Base-by-base conservation (phyloP, 305 asterid genomes). In the Salvia sclarea region DNA sequence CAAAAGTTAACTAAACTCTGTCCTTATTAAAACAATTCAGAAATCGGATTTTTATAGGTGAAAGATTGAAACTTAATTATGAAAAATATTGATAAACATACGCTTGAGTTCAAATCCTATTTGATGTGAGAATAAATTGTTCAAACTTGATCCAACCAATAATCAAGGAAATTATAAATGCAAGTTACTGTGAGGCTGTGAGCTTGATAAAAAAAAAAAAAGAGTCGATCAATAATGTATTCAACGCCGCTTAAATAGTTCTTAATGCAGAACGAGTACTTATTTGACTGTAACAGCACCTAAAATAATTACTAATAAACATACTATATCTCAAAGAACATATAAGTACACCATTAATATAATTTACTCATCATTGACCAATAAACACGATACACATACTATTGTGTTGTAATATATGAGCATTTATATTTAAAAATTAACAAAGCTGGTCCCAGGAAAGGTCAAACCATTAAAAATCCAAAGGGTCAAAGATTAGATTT, bases 401-500 rank as follows among this genome's bases (percentile, higher is more conserved):
- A n/a, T 41, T 41, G 3, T 10, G n/a, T 7, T 10, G 10, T 48
- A 2, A 8, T n/a, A 16, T 13, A n/a, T 55, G 6, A 12, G 17
- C 6, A 12, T 30, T n/a, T 16, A 35, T 56, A 16, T n/a, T 31
- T 10, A 35, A n/a, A n/a, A n/a, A 37, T 18, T 25, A 13, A 61
- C 22, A 30, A 1, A 45, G 8, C 70, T 74, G 70, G 78, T 74
- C 78, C 61, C 49, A 61, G 31, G 60, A 28, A 50, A 66, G 44
- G 78, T 58, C 69, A 66, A 67, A 74, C 65, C 17, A 28, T 41
- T 58, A 6, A 64, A 54, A 47, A 65, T 25, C 52, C 41, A 17
- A 61, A 40, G 53, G 64, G 66, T 40, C 35, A 50, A 64, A 65
- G 64, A 28, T 58, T 24, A 43, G 53, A 40, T 64, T 64, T 28